phyloP scores from a whole-genome alignment of 2,329 filamentous ascomycete genomes.

The Colletotrichum sp. region DNA sequence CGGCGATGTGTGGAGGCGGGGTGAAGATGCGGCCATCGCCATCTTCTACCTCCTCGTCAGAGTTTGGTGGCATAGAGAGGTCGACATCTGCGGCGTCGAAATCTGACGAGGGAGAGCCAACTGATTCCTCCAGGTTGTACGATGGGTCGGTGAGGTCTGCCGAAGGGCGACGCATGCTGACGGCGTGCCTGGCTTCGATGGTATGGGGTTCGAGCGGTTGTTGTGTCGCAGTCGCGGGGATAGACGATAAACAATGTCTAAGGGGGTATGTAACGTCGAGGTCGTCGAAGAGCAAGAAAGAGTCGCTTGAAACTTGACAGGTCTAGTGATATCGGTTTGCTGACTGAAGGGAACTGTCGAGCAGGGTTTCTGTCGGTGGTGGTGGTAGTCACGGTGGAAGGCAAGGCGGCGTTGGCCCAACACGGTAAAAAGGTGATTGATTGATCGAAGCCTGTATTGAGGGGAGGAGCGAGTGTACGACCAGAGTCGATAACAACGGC shows the following conservation, averaged over 20 bases:
- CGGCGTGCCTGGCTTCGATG: slow-evolving; percentile 7
- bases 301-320: not conserved
- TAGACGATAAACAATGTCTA: not conserved
- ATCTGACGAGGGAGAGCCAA: slow-evolving; percentile 32
- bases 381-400: not conserved
- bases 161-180: slow-evolving; percentile 48
- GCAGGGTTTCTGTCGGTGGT: not conserved
- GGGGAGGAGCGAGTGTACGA: slow-evolving; percentile 1
- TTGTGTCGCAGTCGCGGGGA: not conserved
- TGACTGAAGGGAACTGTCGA: not conserved
- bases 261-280: not conserved
- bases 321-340: not conserved
- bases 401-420: not conserved
- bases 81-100: slow-evolving; percentile 35
- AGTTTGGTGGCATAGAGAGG: slow-evolving; percentile 40
- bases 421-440: not conserved
- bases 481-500: not conserved
- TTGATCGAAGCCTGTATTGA: not conserved
- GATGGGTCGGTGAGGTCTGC: slow-evolving; percentile 45
- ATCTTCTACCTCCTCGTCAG: slow-evolving; percentile 36
- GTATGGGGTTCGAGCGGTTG: not conserved
- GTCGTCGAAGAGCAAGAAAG: not conserved
- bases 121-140: slow-evolving; percentile 41
- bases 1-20: slow-evolving; percentile 78
- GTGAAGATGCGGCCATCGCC: slow-evolving; percentile 49